Percentiles rank a stretch among this genome's conserved stretches.
phyloP scores from a whole-genome alignment of 2,329 filamentous ascomycete species.

The Stylonectria norvegica region DNA sequence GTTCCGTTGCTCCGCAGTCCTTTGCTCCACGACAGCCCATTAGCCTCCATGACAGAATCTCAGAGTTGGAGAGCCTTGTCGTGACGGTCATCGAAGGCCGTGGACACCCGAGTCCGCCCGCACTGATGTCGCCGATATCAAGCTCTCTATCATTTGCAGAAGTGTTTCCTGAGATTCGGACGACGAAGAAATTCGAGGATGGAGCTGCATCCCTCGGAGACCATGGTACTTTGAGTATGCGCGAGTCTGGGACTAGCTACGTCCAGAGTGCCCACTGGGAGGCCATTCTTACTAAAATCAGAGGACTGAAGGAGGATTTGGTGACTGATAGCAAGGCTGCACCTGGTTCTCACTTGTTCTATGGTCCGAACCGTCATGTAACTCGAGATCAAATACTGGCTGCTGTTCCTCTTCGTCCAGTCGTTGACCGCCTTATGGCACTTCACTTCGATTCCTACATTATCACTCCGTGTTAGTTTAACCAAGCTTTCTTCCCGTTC shows the following conservation, averaged over 20 bases:
- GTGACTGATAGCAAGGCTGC: conserved; percentile 8
- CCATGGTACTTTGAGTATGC: conserved; percentile 11
- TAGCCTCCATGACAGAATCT: conserved; percentile 14
- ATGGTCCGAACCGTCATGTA: conserved; percentile 13
- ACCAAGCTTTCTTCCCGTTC: conserved; percentile 4
- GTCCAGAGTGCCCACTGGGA: conserved; percentile 16
- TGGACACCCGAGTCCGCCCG: conserved; percentile 7
- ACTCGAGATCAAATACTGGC: conserved; percentile 13
- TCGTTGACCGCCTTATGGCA: conserved; percentile 15
- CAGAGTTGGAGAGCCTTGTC: conserved; percentile 13
- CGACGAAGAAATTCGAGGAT: conserved; percentile 5
- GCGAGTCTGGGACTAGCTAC: conserved; percentile 13
- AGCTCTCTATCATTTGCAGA: conserved; percentile 7
- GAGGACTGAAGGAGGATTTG: conserved; percentile 14
- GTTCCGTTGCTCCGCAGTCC: conserved; percentile 1
- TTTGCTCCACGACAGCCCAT: conserved; percentile 5
- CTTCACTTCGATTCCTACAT: conserved; percentile 15
- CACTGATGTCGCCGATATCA: conserved; percentile 7
- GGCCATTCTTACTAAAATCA: conserved; percentile 14
- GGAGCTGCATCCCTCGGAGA: conserved; percentile 8
- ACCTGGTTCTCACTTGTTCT: conserved; percentile 13
- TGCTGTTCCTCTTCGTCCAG: conserved; percentile 12
- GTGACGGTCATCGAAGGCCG: conserved; percentile 14
- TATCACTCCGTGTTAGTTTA: conserved; percentile 12
- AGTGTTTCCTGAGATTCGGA: conserved; percentile 5